Evolutionary conservation across 352 stramenopile genomes (phyloP), one percentile per base, ranked within the genome.

Genomic region (Globisporangium yorkense): DNA sequence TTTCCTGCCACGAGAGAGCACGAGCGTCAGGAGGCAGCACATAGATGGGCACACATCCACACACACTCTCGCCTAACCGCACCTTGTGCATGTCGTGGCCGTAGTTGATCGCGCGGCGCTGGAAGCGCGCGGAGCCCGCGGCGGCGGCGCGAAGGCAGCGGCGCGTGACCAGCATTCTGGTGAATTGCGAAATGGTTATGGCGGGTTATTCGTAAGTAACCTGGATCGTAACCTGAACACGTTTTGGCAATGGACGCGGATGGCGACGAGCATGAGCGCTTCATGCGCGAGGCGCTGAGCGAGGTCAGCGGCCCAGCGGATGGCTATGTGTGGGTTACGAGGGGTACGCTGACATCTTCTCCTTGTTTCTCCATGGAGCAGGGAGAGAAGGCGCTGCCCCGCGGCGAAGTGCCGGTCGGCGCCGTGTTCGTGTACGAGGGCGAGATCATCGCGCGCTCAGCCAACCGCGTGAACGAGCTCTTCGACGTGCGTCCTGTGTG

Each of bases 381-480:
- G 88, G 90, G 82, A 18, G 76, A 95, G 63, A 73, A 71, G 18
- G 91, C 90, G 6, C 61, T 96, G 54, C 64, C 54, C 33, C 70
- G 85, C 40, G 75, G 83, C 10, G 91, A 98, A 75, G 89, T 98
- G 27, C 89, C 92, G 1, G 91, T 98, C 37, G 92, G 89, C 15
- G 94, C 84, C 48, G 89, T 97, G n/a, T 96, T 97, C 58, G 88
- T 97, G 7, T 71, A 88, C 66, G 59, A 76, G 21, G 66, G 68
- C 44, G 68, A 77, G 51, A 78, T 97, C 61, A 91, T 97, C 41
- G 80, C 77, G 7, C 70, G 73, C 40, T 89, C 83, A 3, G 72
- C 80, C 35, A 97, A 97, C 68, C 75, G 80, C 51, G 93, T 89
- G 12, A 97, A 97, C 58, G 84, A 90, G 59, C 75, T 89, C 8